These are phyloP conservation scores for Penicillium expansum DNA, from an alignment of 2,329 filamentous ascomycete genomes.

Conservation along the genomic window DNA sequence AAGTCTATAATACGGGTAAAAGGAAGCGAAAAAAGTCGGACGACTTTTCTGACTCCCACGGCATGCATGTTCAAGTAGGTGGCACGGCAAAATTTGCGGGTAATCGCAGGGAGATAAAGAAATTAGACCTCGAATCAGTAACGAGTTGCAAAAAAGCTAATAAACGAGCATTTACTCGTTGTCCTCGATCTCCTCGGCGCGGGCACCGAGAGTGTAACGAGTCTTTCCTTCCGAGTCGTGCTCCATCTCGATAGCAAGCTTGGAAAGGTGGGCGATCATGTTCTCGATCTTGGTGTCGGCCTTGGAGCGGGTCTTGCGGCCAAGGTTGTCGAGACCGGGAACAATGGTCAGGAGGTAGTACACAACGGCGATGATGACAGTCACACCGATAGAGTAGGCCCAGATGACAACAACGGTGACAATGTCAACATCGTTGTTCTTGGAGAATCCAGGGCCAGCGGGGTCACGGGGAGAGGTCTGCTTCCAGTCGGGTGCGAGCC, in stretches of 20 bases:
- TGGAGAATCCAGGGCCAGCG: conserved; percentile 33
- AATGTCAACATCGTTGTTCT: conserved; percentile 57
- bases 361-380: conserved; percentile 52
- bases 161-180: conserved; percentile 40
- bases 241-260: conserved; percentile 53
- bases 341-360: conserved; percentile 51
- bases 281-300: conserved; percentile 55
- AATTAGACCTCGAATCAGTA: conserved; percentile 33
- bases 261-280: conserved; percentile 52
- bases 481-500: conserved; percentile 57
- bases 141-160: conserved; percentile 30
- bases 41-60: conserved; percentile 19
- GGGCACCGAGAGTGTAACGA: conserved; percentile 44
- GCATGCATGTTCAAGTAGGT: conserved; percentile 28
- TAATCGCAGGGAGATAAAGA: conserved; percentile 16
- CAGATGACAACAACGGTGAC: conserved; percentile 54
- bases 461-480: conserved; percentile 30
- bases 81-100: conserved; percentile 30
- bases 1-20: conserved; percentile 41
- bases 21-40: conserved; percentile 17
- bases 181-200: conserved; percentile 45
- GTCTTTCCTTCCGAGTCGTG: conserved; percentile 46
- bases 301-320: conserved; percentile 51
- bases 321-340: conserved; percentile 50
- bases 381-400: conserved; percentile 54